phyloP scores from a whole-genome alignment of 108 stramenopile species.

The Cafeteria roenbergensis region DNA sequence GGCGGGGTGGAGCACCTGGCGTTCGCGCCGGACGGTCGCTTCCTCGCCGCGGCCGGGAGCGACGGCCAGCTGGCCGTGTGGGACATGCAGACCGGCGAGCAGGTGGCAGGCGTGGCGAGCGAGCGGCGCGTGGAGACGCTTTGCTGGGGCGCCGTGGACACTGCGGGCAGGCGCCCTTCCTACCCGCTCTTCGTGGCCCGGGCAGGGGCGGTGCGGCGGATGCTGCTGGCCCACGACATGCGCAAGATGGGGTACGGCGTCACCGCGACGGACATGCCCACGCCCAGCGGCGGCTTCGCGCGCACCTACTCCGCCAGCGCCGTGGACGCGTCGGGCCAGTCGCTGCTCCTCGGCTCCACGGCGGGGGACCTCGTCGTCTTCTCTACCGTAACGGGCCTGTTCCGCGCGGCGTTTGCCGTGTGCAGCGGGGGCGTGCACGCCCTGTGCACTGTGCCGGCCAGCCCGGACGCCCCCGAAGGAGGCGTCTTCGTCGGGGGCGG shows the following conservation, averaged over 20 bases:
- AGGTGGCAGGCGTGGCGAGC: constrained; percentile 29
- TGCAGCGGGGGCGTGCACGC: constrained; percentile 11
- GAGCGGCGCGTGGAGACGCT: constrained; percentile 20
- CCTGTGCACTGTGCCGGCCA: no score
- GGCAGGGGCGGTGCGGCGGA: constrained; percentile 11
- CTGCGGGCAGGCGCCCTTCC: not conserved
- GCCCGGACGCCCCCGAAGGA: constrained; percentile 1
- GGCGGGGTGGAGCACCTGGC: constrained; percentile 16
- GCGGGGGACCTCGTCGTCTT: constrained; percentile 41
- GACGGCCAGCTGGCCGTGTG: constrained; percentile 39
- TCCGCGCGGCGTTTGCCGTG: not conserved
- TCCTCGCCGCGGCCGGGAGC: constrained; percentile 31
- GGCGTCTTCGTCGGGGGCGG: constrained; percentile 7
- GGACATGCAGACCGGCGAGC: constrained; percentile 44
- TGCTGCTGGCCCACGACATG: constrained; percentile 29
- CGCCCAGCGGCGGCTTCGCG: constrained; percentile 27
- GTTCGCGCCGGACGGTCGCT: constrained; percentile 36
- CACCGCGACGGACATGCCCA: constrained; percentile 11
- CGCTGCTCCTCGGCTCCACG: constrained; percentile 30
- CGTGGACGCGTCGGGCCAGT: constrained; percentile 14
- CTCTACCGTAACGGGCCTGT: not conserved
- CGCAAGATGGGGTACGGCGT: constrained; percentile 30
- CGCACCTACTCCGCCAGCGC: constrained; percentile 20
- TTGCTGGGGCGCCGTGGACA: constrained; percentile 12
- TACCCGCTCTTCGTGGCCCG: constrained; percentile 17